A percentile compares a stretch with the other conserved stretches of the same genome.
These are phyloP conservation scores for Camellia lanceoleosa DNA, from an alignment of 148 eudicot species.

Conservation along the genomic window DNA sequence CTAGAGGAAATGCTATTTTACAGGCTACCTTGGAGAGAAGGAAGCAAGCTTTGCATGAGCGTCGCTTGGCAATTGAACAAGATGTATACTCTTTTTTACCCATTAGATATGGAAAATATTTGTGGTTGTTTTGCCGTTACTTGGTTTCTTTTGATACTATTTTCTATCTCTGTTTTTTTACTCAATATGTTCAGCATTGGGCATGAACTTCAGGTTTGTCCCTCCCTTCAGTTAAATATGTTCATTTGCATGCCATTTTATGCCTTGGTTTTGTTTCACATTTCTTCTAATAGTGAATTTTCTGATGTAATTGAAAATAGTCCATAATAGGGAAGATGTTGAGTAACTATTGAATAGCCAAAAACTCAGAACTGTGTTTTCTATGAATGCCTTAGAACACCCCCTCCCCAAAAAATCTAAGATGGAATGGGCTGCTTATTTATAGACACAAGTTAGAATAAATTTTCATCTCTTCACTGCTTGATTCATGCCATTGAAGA, in stretches of 20 bases:
- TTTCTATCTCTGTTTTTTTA: not conserved
- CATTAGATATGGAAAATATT: not conserved
- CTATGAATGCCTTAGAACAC: too few species aligned
- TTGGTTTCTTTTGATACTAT: not conserved
- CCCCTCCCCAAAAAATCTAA: too few species aligned
- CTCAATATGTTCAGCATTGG: not conserved
- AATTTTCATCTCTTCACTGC: not conserved
- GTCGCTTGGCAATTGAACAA: slow-evolving; percentile 98
- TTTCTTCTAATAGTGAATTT: not conserved
- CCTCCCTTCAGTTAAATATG: not conserved
- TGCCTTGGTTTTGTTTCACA: not conserved
- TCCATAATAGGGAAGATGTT: not conserved
- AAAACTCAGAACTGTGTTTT: not conserved
- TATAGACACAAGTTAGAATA: not conserved
- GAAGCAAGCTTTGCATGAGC: slow-evolving; percentile 98
- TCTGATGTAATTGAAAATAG: slow-evolving; percentile 1
- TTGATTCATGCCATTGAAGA: not conserved
- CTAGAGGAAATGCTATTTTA: slow-evolving; percentile 92
- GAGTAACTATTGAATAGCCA: not conserved
- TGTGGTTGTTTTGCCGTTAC: not conserved
- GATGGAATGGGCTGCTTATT: too few species aligned
- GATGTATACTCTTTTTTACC: slow-evolving; percentile 50
- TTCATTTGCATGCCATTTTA: not conserved
- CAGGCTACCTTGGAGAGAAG: slow-evolving; percentile 99
- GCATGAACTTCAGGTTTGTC: not conserved